Evolutionary conservation across 2,329 filamentous ascomycete species (phyloP).

Genomic region (Aspergillus sp.): DNA sequence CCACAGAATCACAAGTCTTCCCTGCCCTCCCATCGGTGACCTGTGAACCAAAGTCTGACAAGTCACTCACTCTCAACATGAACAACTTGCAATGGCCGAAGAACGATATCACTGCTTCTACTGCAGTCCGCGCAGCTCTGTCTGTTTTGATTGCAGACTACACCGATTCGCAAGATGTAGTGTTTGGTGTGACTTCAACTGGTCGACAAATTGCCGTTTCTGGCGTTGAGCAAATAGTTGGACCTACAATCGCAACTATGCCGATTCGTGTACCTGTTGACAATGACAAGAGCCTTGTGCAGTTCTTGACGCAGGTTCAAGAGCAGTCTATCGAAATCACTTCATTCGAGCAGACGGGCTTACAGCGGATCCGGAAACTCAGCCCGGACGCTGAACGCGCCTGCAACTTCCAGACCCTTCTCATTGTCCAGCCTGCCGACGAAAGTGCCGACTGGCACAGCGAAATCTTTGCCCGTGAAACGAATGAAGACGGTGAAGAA

Average conservation of each 20-base stretch:
- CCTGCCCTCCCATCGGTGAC: neutral
- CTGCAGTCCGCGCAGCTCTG: constrained; percentile 2
- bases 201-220: constrained; percentile 6
- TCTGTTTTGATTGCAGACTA: constrained; percentile 3
- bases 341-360: neutral
- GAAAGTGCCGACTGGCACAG: neutral
- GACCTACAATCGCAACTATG: constrained; percentile 5
- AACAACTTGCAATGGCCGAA: neutral
- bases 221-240: constrained; percentile 3
- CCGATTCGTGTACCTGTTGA: constrained; percentile 4
- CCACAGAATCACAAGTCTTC: neutral
- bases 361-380: neutral
- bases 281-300: neutral
- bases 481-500: constrained; percentile 2
- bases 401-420: neutral
- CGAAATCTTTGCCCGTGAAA: no score
- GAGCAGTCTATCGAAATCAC: neutral
- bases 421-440: constrained; percentile 1
- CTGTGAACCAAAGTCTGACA: neutral
- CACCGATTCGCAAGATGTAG: constrained; percentile 4
- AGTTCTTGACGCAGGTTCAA: constrained; percentile 4
- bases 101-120: neutral
- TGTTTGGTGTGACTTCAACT: constrained; percentile 4
- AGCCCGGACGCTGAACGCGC: neutral
- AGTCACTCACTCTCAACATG: neutral